Evolutionary conservation across 2,329 filamentous ascomycete genomes (phyloP).

Genomic region (Colletotrichum camelliae): DNA sequence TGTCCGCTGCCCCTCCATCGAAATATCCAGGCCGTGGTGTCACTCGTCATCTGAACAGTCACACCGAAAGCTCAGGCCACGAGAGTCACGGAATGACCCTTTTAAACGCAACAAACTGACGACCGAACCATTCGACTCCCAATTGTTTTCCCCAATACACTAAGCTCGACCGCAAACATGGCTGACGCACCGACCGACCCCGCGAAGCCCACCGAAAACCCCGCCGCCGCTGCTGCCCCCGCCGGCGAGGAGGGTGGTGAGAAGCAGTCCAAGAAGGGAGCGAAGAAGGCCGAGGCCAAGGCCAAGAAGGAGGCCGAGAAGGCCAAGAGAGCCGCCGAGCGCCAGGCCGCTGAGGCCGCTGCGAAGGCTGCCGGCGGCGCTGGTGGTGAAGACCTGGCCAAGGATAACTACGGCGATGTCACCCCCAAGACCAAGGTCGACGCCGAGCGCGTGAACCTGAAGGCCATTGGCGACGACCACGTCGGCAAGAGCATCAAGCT

Average conservation of each 20-base stretch:
- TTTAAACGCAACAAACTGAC: background rate
- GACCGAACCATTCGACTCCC: background rate
- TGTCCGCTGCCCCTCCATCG: conserved; percentile 12
- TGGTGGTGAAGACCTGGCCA: conserved; percentile 67
- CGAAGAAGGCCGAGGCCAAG: conserved; percentile 85
- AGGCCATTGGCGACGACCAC: conserved; percentile 67
- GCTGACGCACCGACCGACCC: conserved; percentile 37
- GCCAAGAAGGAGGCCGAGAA: conserved; percentile 89
- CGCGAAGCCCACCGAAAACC: conserved; percentile 20
- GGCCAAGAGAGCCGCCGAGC: conserved; percentile 58
- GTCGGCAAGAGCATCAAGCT: conserved; percentile 76
- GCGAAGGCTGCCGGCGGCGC: conserved; percentile 69
- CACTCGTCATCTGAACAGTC: background rate
- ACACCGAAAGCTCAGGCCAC: background rate
- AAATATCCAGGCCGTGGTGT: conserved; percentile 6
- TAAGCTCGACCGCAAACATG: conserved; percentile 28
- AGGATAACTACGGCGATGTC: conserved; percentile 79
- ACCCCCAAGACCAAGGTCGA: conserved; percentile 32
- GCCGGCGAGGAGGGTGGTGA: conserved; percentile 25
- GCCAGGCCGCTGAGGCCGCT: conserved; percentile 60
- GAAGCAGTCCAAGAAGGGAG: conserved; percentile 71
- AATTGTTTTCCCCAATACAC: background rate
- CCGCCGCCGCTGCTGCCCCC: conserved; percentile 27
- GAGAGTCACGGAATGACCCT: background rate
- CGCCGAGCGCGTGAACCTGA: conserved; percentile 64